Percentiles rank a stretch among this genome's conserved stretches.
These are phyloP conservation scores for Wickerhamomyces kurtzmanii DNA, from an alignment of 805 yeast species.

Conservation along the genomic window DNA sequence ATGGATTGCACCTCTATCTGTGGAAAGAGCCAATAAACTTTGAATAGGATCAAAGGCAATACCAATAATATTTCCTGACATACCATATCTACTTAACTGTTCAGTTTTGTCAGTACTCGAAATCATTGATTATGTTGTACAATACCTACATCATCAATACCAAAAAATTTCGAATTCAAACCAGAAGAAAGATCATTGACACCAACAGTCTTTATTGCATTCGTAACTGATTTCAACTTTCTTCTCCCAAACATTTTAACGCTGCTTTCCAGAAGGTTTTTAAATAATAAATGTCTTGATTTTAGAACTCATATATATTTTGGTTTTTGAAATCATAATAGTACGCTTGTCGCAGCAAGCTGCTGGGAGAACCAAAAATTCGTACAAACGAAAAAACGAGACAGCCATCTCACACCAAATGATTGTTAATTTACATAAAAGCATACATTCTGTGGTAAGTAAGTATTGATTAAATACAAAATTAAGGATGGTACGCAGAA, in stretches of 20 bases:
- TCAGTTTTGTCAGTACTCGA: background rate
- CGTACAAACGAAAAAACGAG: too few species aligned
- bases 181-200: constrained; percentile 20
- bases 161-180: constrained; percentile 19
- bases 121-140: background rate
- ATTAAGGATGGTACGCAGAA: too few species aligned
- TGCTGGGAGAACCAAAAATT: too few species aligned
- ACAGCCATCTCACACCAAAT: too few species aligned
- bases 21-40: constrained; percentile 72
- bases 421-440: too few species aligned
- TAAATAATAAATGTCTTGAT: too few species aligned
- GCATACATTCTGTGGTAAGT: too few species aligned
- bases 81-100: constrained; percentile 37
- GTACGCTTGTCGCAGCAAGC: too few species aligned
- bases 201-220: constrained; percentile 22
- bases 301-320: too few species aligned
- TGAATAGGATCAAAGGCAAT: constrained; percentile 85
- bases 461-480: too few species aligned
- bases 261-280: too few species aligned
- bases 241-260: constrained; percentile 26
- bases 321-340: too few species aligned
- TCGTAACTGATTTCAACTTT: constrained; percentile 20
- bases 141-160: constrained; percentile 18
- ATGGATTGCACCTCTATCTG: constrained; percentile 58
- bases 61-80: constrained; percentile 55